Base-by-base conservation (phyloP, 2,329 filamentous ascomycete species). In the Zymoseptoria brevis region DNA sequence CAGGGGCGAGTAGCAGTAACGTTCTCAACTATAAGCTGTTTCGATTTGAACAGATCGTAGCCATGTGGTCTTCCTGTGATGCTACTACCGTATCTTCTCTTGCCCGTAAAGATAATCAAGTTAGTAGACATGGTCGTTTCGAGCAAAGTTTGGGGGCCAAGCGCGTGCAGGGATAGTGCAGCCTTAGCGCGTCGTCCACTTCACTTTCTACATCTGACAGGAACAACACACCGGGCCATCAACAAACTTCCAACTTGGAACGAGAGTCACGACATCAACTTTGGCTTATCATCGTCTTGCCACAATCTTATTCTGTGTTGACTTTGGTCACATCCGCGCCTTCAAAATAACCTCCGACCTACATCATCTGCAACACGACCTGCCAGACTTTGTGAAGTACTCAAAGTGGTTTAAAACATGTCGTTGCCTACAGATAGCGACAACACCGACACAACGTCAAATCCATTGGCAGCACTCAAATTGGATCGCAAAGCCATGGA, bases 401-500 rank as follows among this genome's bases (percentile, higher is more conserved):
- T 41, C 6, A 11, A 45, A 45, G 16, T 11, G 35, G 35, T n/a
- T 45, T 6, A 16, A 16, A n/a, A 13, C 11, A 45, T n/a, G 35
- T 45, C 35, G 35, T 11, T 16, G 5, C 35, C 11, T 45, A 45
- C 35, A 16, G 13, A 45, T 45, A 11, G 13, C 13, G 35, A 45
- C 16, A 45, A 6, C 35, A 45, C 26, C 26, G 26, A n/a, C 3
- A 11, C 35, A 7, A 13, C 35, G 5, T 16, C 35, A n/a, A 45
- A 45, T 16, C 35, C 35, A n/a, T n/a, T 45, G 13, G 35, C 35
- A 45, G 11, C 35, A 45, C 35, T 45, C 35, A 13, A n/a, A 45
- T 74, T 96, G 1, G 83, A 96, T 75, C 83, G 92, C 41, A 90
- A 86, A 73, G 82, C 84, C 56, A 94, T 96, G 90, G 93, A 96